These are phyloP conservation scores for Verticillium dahliae DNA, from an alignment of 2,329 filamentous ascomycete species.

Conservation along the genomic window DNA sequence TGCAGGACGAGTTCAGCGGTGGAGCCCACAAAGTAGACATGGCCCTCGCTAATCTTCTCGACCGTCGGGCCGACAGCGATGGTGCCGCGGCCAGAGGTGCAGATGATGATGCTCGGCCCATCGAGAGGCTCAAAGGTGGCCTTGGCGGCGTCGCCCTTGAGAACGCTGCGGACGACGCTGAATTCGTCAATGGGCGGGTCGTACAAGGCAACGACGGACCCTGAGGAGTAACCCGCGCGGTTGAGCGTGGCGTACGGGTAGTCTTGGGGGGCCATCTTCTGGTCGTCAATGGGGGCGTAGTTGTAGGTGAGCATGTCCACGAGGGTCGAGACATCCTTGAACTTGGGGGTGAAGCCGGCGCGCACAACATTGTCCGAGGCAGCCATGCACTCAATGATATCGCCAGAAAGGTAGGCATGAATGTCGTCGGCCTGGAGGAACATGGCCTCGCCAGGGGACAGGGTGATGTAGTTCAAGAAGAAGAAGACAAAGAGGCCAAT, in stretches of 20 bases:
- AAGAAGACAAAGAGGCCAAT: constrained; percentile 94
- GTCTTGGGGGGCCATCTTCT: constrained; percentile 82
- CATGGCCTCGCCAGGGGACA: constrained; percentile 85
- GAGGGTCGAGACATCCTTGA: constrained; percentile 89
- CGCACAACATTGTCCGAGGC: constrained; percentile 98
- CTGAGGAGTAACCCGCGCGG: constrained; percentile 71
- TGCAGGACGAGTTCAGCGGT: constrained; percentile 79
- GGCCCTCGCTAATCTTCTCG: constrained; percentile 66
- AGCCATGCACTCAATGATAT: constrained; percentile 99
- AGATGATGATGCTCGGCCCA: constrained; percentile 89
- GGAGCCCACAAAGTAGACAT: constrained; percentile 80
- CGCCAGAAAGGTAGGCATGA: constrained; percentile 86
- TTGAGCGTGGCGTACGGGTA: constrained; percentile 85
- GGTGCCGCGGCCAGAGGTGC: constrained; percentile 73
- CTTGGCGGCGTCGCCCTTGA: constrained; percentile 68
- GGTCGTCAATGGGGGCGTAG: constrained; percentile 88
- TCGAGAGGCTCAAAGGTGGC: constrained; percentile 81
- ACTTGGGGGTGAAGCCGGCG: constrained; percentile 95
- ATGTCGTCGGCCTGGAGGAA: constrained; percentile 97
- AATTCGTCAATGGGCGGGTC: constrained; percentile 97
- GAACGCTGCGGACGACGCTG: constrained; percentile 72
- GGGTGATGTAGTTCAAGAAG: constrained; percentile 91
- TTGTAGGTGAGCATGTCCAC: constrained; percentile 91
- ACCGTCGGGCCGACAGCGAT: constrained; percentile 80
- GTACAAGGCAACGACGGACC: constrained; percentile 69